Percentiles rank a stretch among this genome's conserved stretches.
Evolutionary conservation across 345 rosid genomes (phyloP).

Genomic region (Brassica carinata): DNA sequence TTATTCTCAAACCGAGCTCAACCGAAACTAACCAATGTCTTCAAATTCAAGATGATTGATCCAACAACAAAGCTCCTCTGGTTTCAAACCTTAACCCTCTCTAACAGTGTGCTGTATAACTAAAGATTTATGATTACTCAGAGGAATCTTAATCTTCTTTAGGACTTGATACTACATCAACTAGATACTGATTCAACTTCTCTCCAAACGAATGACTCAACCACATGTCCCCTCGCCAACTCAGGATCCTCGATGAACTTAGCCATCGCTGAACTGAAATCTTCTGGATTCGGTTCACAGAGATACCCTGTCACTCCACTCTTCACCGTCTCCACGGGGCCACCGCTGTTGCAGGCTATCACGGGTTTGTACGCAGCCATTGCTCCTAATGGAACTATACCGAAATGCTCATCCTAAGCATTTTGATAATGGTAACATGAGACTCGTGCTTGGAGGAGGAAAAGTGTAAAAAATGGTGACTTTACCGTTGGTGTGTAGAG

Average conservation of each 20-base stretch:
- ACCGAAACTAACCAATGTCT: background rate
- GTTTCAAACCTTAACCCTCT: background rate
- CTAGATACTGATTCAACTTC: slow-evolving; percentile 60
- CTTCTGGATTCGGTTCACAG: slow-evolving; percentile 63
- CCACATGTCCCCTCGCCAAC: slow-evolving; percentile 64
- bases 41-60: slow-evolving; percentile 14
- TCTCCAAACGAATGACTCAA: slow-evolving; percentile 71
- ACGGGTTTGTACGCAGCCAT: slow-evolving; percentile 94
- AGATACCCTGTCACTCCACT: slow-evolving; percentile 83
- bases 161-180: slow-evolving; percentile 45
- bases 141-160: slow-evolving; percentile 49
- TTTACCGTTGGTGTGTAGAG: slow-evolving; percentile 83
- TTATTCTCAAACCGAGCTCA: background rate
- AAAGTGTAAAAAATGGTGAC: background rate
- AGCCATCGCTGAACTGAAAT: slow-evolving; percentile 71
- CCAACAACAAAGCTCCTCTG: background rate
- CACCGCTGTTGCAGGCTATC: slow-evolving; percentile 92
- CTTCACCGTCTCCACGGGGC: slow-evolving; percentile 79
- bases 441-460: background rate
- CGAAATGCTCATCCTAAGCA: slow-evolving; percentile 87
- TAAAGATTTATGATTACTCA: background rate
- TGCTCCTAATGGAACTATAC: slow-evolving; percentile 95
- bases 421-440: slow-evolving; percentile 22
- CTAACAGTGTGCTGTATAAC: slow-evolving; percentile 3
- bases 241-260: slow-evolving; percentile 62